Evolutionary conservation across 2,329 filamentous ascomycete genomes (phyloP), one percentile per base, ranked within the genome.

Genomic region (Colletotrichum spinosum): DNA sequence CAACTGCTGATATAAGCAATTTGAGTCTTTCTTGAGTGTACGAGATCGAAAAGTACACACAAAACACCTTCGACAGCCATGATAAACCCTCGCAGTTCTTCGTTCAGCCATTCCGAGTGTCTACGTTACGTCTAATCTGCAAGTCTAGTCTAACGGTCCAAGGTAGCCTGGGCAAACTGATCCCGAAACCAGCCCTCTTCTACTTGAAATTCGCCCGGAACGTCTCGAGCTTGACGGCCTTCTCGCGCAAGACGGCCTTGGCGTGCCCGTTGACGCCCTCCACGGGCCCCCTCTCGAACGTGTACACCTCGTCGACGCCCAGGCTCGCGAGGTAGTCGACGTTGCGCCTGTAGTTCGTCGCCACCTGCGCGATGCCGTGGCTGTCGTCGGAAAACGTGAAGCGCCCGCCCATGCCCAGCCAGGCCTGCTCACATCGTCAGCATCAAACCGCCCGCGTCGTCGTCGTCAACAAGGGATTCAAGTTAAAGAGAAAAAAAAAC

Each of bases 351-450:
- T 96, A 98, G 75, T 97, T 95, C 55, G 93, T 90, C n/a, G 90
- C 93, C 6, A 99, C 86, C 75, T 99, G 95, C 2, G 87, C 91
- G 64, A 93, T 86, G 44, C 92, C 92, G 80, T 99, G 96, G 76
- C 94, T 97, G 78, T 99, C 96, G 76, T 99, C 96, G 7, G 93
- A 97, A 71, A 99, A 85, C 57, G 93, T 97, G 78, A 98, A 97
- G 66, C 86, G 87, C 33, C 96, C 94, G 33, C 90, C 90, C 72
- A 92, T 84, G 8, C 78, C 79, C 58, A 94, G 74, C 81, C 93
- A 97, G 75, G 88, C 87, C 90, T 92, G 67, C 11, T 58, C 7
- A 13, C 56, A 52, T 61, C 11, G 44, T 50, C 44, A 56, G 46
- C 34, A 25, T 25, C 25, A 33, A 6, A 5, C 42, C 37, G 13